Evolutionary conservation across 345 rosid genomes (phyloP).

Genomic region (Clarkia xantiana): DNA sequence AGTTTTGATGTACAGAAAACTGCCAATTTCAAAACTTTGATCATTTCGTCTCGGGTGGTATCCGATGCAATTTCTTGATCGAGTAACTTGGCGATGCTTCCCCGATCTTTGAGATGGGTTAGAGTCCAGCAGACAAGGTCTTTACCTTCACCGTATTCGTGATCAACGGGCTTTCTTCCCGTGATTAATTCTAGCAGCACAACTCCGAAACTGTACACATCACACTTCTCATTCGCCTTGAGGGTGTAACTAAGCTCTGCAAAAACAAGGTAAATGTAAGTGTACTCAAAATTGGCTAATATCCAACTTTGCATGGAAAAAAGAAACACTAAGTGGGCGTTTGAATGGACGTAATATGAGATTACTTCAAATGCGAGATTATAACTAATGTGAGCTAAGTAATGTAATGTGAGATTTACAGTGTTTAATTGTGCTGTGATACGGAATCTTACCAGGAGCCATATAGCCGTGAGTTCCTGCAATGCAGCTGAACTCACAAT

Average conservation of each 20-base stretch:
- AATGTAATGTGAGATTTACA: too few species aligned
- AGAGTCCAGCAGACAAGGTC: constrained; percentile 63
- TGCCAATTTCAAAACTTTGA: constrained; percentile 55
- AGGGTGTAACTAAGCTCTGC: constrained; percentile 70
- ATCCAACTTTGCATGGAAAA: not conserved
- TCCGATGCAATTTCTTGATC: constrained; percentile 28
- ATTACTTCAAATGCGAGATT: too few species aligned
- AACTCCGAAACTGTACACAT: constrained; percentile 78
- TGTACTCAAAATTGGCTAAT: too few species aligned
- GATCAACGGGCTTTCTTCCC: constrained; percentile 45
- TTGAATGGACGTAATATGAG: too few species aligned
- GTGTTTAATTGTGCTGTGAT: too few species aligned
- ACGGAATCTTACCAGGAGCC: constrained; percentile 93
- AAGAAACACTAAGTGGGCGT: too few species aligned
- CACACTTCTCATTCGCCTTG: constrained; percentile 62
- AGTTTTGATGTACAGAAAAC: constrained; percentile 71
- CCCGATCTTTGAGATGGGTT: constrained; percentile 33
- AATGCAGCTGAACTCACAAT: constrained; percentile 33
- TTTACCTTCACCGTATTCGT: constrained; percentile 60
- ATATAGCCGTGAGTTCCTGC: constrained; percentile 93
- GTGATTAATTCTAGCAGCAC: constrained; percentile 66
- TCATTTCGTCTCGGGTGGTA: constrained; percentile 36
- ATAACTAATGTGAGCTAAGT: too few species aligned
- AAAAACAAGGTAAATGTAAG: not conserved
- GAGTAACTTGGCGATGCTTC: constrained; percentile 36